Conservation (phyloP, 2,329 filamentous ascomycete species). For the Hypocreales sp. region DNA sequence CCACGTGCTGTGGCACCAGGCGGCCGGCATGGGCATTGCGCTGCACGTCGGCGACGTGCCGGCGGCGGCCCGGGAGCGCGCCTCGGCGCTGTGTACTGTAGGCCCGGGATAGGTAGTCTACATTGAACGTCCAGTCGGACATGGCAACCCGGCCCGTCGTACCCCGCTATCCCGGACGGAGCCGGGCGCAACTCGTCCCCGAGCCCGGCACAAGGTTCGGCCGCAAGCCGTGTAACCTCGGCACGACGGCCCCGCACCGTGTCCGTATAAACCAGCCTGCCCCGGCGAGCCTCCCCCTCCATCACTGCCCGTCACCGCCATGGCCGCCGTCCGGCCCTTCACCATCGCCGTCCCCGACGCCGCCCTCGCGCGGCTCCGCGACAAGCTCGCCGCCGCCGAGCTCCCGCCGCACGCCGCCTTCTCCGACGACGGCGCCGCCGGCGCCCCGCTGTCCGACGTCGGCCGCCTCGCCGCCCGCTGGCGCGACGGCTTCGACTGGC, state of each 20-base stretch:
- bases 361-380: constrained; percentile 12
- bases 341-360: constrained; percentile 17
- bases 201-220: too few relatives aligned
- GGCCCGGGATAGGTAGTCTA: too few relatives aligned
- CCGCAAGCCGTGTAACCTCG: too few relatives aligned
- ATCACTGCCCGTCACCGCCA: too few relatives aligned
- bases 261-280: too few relatives aligned
- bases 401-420: constrained; percentile 16
- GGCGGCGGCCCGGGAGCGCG: neutral
- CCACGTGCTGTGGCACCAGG: constrained; percentile 20
- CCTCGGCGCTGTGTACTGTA: neutral
- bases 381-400: constrained; percentile 14
- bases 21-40: constrained; percentile 14
- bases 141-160: too few relatives aligned
- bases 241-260: too few relatives aligned
- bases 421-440: constrained; percentile 16
- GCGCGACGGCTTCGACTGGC: constrained; percentile 44
- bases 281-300: too few relatives aligned
- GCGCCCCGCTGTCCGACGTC: constrained; percentile 15
- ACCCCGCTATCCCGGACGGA: too few relatives aligned
- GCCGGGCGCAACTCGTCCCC: too few relatives aligned
- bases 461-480: constrained; percentile 20
- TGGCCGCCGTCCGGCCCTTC: constrained; percentile 20
- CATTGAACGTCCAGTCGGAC: too few relatives aligned
- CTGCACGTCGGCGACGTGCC: constrained; percentile 5